Evolutionary conservation across 805 yeast species (phyloP).

Genomic region (Wickerhamiella nectarea): DNA sequence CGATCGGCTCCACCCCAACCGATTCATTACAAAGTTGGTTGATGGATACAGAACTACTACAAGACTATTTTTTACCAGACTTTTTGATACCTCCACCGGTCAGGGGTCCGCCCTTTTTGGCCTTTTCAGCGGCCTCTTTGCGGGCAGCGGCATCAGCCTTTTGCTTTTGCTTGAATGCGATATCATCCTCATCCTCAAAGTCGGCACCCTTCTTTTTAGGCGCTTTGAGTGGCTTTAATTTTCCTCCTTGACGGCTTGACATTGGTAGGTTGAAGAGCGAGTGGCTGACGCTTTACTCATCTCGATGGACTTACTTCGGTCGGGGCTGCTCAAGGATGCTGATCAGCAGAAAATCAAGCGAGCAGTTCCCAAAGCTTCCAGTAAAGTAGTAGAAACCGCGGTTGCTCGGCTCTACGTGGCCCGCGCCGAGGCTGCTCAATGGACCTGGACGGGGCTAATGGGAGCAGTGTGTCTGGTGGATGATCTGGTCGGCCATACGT

Average conservation of each 20-base stretch:
- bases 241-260: slow-evolving; percentile 98
- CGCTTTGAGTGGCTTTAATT: slow-evolving; percentile 74
- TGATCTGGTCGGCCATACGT: slow-evolving; percentile 88
- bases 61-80: slow-evolving; percentile 28
- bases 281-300: neutral
- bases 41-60: neutral
- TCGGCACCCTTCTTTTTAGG: slow-evolving; percentile 72
- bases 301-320: slow-evolving; percentile 11
- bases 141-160: slow-evolving; percentile 88
- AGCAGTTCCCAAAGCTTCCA: slow-evolving; percentile 74
- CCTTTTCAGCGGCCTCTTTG: slow-evolving; percentile 78
- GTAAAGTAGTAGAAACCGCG: slow-evolving; percentile 79
- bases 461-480: slow-evolving; percentile 85
- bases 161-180: slow-evolving; percentile 85
- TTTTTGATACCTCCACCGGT: slow-evolving; percentile 94
- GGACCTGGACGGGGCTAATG: slow-evolving; percentile 78
- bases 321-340: slow-evolving; percentile 26
- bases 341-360: slow-evolving; percentile 88
- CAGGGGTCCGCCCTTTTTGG: slow-evolving; percentile 81
- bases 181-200: slow-evolving; percentile 64
- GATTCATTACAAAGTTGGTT: neutral
- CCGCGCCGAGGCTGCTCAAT: slow-evolving; percentile 63
- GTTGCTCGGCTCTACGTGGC: slow-evolving; percentile 84
- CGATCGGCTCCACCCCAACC: slow-evolving; percentile 1
- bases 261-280: slow-evolving; percentile 27